A percentile compares a stretch with the other conserved stretches of the same genome.
These are phyloP conservation scores for Boletus bicolor DNA, from an alignment of 768 basidiomycete species.

Conservation along the genomic window DNA sequence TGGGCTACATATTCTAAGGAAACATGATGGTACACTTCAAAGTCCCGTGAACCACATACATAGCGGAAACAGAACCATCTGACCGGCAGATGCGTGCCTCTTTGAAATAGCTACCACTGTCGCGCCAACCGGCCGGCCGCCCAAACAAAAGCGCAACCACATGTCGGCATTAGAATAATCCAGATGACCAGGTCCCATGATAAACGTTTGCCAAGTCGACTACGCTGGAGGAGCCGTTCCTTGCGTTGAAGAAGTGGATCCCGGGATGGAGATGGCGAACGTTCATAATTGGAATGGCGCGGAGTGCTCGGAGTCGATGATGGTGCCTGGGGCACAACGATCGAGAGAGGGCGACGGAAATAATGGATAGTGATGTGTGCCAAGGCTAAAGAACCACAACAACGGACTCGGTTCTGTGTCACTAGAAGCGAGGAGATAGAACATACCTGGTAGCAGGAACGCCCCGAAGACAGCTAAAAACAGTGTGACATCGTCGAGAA, in stretches of 20 bases:
- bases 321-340: slow-evolving; percentile 64
- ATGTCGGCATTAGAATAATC: slow-evolving; percentile 61
- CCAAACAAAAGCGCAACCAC: slow-evolving; percentile 57
- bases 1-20: slow-evolving; percentile 1
- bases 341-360: slow-evolving; percentile 79
- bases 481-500: slow-evolving; percentile 49
- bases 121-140: slow-evolving; percentile 48
- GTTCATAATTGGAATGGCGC: slow-evolving; percentile 12
- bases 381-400: slow-evolving; percentile 42
- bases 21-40: neutral
- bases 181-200: slow-evolving; percentile 85
- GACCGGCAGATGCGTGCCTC: slow-evolving; percentile 4
- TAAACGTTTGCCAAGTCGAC: slow-evolving; percentile 66
- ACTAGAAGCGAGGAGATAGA: neutral
- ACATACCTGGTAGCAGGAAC: slow-evolving; percentile 60
- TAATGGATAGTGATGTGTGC: slow-evolving; percentile 81
- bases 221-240: slow-evolving; percentile 77
- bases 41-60: slow-evolving; percentile 6
- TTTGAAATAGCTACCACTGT: slow-evolving; percentile 44
- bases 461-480: slow-evolving; percentile 52
- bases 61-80: neutral
- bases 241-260: slow-evolving; percentile 84
- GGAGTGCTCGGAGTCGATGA: slow-evolving; percentile 21
- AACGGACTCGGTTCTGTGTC: neutral
- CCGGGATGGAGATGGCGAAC: slow-evolving; percentile 32